phyloP scores from a whole-genome alignment of 352 stramenopile species.

The Vaucheria bursata region DNA sequence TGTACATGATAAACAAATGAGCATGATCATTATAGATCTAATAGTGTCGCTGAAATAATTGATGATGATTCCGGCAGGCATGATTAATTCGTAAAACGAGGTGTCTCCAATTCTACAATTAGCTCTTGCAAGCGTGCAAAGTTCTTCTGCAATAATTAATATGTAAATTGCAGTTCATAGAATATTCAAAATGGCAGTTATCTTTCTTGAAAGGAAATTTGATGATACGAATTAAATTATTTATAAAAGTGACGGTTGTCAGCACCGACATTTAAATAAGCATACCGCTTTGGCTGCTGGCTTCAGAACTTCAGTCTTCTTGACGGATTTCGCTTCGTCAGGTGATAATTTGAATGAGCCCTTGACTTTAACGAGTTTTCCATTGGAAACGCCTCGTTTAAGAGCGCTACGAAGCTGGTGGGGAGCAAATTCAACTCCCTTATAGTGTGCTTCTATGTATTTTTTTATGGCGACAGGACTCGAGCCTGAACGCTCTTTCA shows the following conservation, averaged over 20 bases:
- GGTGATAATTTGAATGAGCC: background rate
- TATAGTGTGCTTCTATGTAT: slow-evolving; percentile 38
- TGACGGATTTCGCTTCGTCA: background rate
- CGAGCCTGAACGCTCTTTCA: slow-evolving; percentile 44
- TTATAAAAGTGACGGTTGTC: background rate
- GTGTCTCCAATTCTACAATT: too few species aligned
- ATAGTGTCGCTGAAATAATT: background rate
- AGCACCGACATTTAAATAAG: background rate
- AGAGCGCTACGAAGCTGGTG: slow-evolving; percentile 32
- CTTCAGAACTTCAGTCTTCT: background rate
- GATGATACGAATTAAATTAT: background rate
- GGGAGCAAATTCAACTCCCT: slow-evolving; percentile 17
- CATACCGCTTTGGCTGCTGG: background rate
- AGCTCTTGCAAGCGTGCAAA: too few species aligned
- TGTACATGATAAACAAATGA: background rate
- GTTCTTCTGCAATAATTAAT: background rate
- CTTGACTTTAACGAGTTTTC: slow-evolving; percentile 36
- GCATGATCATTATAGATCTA: background rate
- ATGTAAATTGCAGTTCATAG: background rate
- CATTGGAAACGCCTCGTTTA: slow-evolving; percentile 28
- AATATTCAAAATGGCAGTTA: background rate
- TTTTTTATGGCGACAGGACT: slow-evolving; percentile 44
- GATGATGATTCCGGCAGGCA: background rate
- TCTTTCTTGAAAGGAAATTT: background rate
- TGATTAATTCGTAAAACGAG: background rate